Evolutionary conservation across 139 green algal genomes (phyloP), one percentile per base, ranked within the genome.

Genomic region (Picochlorum sp.): DNA sequence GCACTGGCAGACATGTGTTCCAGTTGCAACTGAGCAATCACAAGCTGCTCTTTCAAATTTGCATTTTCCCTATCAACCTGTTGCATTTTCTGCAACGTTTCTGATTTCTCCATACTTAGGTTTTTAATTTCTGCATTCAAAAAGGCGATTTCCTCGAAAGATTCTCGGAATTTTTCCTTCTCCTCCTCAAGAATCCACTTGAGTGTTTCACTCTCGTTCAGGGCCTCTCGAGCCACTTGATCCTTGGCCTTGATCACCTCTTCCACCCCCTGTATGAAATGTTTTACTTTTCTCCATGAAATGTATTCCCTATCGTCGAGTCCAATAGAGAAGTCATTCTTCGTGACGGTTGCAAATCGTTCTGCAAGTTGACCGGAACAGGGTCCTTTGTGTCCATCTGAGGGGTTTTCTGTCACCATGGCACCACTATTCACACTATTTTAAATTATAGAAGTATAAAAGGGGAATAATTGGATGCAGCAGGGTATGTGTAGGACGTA

Each of bases 111-210:
- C 8, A 14, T 32, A 18, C 14, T 54, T n/a, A 69, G 16, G 1
- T 69, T 68, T 67, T 67, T 11, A 0, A 67, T 23, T 49, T 67
- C n/a, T 3, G 14, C 52, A 16, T 67, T n/a, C 16, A 68, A 1
- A 21, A 67, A 68, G 23, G 50, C 20, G 9, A 20, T 49, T 18
- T 67, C 51, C 14, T 69, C 21, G 13, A 30, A 41, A 4, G 34
- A 41, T 41, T 41, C 34, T 41, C 34, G 9, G 83, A 81, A n/a
- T 34, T 67, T 21, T 45, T 55, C 61, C 16, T 18, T 44, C 26
- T 59, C 51, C 6, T 59, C 51, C 14, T 30, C 21, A 0, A 38
- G 21, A 6, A 59, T 30, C 51, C 21, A 30, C 26, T 6, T 30
- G 20, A 59, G 51, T 15, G n/a, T 38, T 30, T 38, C 51, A 18